phyloP scores from a whole-genome alignment of 2,329 filamentous ascomycete species.

The Trichoderma oligosporum region DNA sequence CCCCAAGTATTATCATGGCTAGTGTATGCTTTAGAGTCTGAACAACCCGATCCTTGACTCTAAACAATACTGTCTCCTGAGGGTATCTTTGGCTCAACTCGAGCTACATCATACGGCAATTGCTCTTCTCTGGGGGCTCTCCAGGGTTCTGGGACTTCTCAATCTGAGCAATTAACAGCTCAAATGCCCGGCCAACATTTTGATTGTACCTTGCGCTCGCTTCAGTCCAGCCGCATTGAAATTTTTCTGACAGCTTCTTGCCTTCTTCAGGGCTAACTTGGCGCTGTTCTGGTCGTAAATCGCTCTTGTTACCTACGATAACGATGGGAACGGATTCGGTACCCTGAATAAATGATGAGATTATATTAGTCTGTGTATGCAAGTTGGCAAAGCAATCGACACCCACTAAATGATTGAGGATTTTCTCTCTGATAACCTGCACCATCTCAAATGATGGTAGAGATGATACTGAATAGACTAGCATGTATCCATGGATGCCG shows the following conservation, averaged over 20 bases:
- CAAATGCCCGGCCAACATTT: slow-evolving; percentile 89
- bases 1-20: background rate
- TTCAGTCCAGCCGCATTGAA: slow-evolving; percentile 91
- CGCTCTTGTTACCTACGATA: slow-evolving; percentile 95
- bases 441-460: slow-evolving; percentile 97
- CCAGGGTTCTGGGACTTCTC: slow-evolving; percentile 90
- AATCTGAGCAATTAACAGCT: slow-evolving; percentile 89
- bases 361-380: background rate
- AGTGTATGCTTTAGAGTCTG: background rate
- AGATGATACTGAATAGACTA: slow-evolving; percentile 95
- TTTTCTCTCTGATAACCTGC: slow-evolving; percentile 92
- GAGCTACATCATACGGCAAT: slow-evolving; percentile 78
- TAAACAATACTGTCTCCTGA: background rate
- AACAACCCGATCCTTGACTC: slow-evolving; percentile 1
- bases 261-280: slow-evolving; percentile 86
- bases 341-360: slow-evolving; percentile 52
- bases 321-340: slow-evolving; percentile 89
- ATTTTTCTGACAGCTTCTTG: slow-evolving; percentile 76
- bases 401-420: slow-evolving; percentile 86
- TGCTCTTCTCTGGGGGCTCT: slow-evolving; percentile 74
- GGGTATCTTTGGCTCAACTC: background rate
- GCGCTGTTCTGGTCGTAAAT: slow-evolving; percentile 86
- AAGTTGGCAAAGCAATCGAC: background rate
- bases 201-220: slow-evolving; percentile 91
- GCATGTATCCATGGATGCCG: slow-evolving; percentile 97